These are phyloP conservation scores for Rhododendron kiyosumense DNA, from an alignment of 148 eudicot species.

Conservation along the genomic window DNA sequence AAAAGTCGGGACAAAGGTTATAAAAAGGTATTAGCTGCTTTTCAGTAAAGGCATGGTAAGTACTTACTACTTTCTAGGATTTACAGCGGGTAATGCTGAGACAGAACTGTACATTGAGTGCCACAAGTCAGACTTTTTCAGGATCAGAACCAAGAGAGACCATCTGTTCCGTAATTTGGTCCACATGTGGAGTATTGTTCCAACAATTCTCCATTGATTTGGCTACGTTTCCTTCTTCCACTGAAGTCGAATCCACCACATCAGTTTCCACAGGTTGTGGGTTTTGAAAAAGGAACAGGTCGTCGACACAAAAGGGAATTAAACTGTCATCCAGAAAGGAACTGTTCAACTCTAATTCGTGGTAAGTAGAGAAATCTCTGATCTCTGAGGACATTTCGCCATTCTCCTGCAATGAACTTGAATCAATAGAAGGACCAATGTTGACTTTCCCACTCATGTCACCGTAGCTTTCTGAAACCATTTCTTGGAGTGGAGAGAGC, in stretches of 20 bases:
- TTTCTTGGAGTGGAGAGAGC: slow-evolving; percentile 28
- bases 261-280: slow-evolving; percentile 21
- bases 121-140: slow-evolving; percentile 32
- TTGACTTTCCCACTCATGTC: slow-evolving; percentile 15
- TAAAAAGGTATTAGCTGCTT: not conserved
- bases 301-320: slow-evolving; percentile 37
- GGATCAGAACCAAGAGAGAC: slow-evolving; percentile 48
- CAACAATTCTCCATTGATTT: slow-evolving; percentile 39
- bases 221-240: slow-evolving; percentile 37
- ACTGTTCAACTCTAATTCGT: slow-evolving; percentile 28
- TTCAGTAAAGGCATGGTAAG: not conserved
- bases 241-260: slow-evolving; percentile 29
- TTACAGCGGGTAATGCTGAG: not conserved
- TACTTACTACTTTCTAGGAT: not conserved
- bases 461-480: slow-evolving; percentile 16
- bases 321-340: slow-evolving; percentile 30
- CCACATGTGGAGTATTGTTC: slow-evolving; percentile 52
- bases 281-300: slow-evolving; percentile 22
- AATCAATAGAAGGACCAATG: slow-evolving; percentile 24
- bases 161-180: slow-evolving; percentile 73
- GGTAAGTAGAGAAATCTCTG: slow-evolving; percentile 18
- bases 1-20: not conserved
- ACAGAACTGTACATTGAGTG: slow-evolving; percentile 22
- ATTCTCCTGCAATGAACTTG: slow-evolving; percentile 19
- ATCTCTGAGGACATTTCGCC: slow-evolving; percentile 18